These are phyloP conservation scores for Tagetes patula DNA, from an alignment of 129 eudicot genomes.

Conservation along the genomic window DNA sequence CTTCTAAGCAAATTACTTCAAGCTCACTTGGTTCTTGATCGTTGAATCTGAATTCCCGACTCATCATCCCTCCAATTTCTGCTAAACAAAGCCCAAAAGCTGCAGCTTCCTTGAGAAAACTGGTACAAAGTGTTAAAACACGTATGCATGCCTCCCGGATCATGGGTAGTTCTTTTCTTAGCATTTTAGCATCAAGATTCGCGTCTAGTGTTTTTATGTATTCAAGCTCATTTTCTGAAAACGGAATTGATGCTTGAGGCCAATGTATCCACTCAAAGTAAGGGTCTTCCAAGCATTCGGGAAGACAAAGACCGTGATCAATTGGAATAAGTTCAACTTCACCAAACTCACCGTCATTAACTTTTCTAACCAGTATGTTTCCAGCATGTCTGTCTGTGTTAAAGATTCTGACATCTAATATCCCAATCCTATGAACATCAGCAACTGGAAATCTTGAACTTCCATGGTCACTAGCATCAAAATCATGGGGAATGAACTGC, in stretches of 20 bases:
- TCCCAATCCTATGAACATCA: constrained; percentile 71
- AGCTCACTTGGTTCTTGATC: constrained; percentile 73
- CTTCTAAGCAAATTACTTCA: constrained; percentile 55
- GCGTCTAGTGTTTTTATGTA: constrained; percentile 57
- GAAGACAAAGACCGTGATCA: constrained; percentile 82
- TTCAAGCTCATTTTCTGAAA: constrained; percentile 56
- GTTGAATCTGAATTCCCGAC: constrained; percentile 48
- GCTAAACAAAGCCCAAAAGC: constrained; percentile 58
- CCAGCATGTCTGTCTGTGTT: constrained; percentile 82
- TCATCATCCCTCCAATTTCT: constrained; percentile 79
- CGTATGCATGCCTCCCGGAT: constrained; percentile 68
- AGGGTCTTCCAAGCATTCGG: constrained; percentile 73
- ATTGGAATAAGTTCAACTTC: constrained; percentile 65
- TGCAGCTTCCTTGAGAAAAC: constrained; percentile 63
- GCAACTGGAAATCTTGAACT: constrained; percentile 64
- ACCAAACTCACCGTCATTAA: constrained; percentile 47
- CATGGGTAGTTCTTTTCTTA: constrained; percentile 63
- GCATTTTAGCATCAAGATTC: constrained; percentile 54
- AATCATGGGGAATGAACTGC: constrained; percentile 68
- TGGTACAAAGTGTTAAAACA: constrained; percentile 52
- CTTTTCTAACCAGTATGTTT: constrained; percentile 60
- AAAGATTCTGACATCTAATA: constrained; percentile 63
- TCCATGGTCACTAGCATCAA: constrained; percentile 78
- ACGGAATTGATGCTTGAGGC: constrained; percentile 35
- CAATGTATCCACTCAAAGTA: constrained; percentile 85